Conservation (phyloP, 208 protist genomes). For the Blastocrithidia nonstop region DNA sequence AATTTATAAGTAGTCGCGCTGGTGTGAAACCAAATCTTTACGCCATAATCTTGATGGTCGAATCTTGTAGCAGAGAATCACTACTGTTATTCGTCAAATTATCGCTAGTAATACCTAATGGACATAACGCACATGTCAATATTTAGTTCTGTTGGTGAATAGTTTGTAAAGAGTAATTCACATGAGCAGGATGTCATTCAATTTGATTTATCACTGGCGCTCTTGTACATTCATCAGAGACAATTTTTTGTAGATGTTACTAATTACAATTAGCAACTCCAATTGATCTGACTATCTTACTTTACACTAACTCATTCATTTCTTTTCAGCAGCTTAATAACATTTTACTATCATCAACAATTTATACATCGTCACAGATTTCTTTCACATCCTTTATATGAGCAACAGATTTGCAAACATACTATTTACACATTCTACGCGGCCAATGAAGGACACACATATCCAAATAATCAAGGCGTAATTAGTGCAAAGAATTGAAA, state of each 20-base stretch:
- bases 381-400: too few relatives aligned
- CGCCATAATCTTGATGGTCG: constrained; percentile 22
- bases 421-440: too few relatives aligned
- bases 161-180: constrained; percentile 25
- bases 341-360: constrained; percentile 31
- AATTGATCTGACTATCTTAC: constrained; percentile 76
- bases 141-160: constrained; percentile 43
- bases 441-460: constrained; percentile 91
- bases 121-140: constrained; percentile 71
- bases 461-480: constrained; percentile 84
- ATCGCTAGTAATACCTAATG: constrained; percentile 56
- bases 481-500: constrained; percentile 50
- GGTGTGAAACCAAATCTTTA: constrained; percentile 47
- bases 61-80: constrained; percentile 26
- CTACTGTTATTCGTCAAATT: constrained; percentile 39
- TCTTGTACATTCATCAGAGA: constrained; percentile 6
- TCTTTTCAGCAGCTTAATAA: constrained; percentile 72
- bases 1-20: constrained; percentile 62
- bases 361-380: too few relatives aligned
- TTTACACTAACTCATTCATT: constrained; percentile 72
- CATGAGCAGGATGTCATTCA: constrained; percentile 70
- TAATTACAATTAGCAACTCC: constrained; percentile 75
- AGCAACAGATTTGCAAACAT: too few relatives aligned
- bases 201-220: constrained; percentile 81
- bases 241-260: constrained; percentile 39